Base-by-base conservation (phyloP, 2,329 filamentous ascomycete species). In the Venturiaceae sp. region DNA sequence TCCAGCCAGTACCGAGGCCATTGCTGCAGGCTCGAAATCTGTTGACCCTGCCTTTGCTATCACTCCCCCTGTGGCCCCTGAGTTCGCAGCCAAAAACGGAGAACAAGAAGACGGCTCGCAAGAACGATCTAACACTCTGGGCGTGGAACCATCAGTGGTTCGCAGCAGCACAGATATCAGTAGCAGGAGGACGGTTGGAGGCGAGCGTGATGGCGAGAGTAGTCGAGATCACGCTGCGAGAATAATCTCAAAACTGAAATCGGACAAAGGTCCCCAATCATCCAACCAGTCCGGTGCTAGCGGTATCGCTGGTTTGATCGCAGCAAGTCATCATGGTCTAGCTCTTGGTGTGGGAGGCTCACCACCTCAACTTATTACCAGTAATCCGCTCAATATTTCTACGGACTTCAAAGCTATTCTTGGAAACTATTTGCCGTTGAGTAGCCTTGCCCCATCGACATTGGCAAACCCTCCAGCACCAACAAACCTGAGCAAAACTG, bases 201-300 rank as follows among this genome's bases (percentile, higher is more conserved):
- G 70, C 66, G 89, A 92, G 46, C 44, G 44, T 11, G 44, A 50
- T 16, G 84, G 85, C 32, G 88, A 94, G 66, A 84, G 83, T 62
- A 82, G 86, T 59, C 82, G 88, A 61, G 91, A 95, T 61, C 90
- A 94, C 70, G 88, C 90, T 8, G 83, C 90, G 21, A 84, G 92
- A 61, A 90, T 97, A 62, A 96, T 96, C 70, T 90, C 95, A 69
- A 96, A 91, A 71, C 80, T 96, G 47, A 95, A 92, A 68, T 80
- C 85, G 37, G 83, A 84, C 6, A 82, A 85, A 61, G 47, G 26
- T 6, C 46, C 46, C 28, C 16, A 19, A 21, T 36, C 30, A 21
- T 32, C 28, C 8, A n/a, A n/a, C 13, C 74, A 69, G 57, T 74
- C 74, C 28, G 71, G 79, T 13, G 79, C 82, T 21, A 77, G 79